Conservation (phyloP, 2,329 filamentous ascomycete species). For the Penicillium sp. region DNA sequence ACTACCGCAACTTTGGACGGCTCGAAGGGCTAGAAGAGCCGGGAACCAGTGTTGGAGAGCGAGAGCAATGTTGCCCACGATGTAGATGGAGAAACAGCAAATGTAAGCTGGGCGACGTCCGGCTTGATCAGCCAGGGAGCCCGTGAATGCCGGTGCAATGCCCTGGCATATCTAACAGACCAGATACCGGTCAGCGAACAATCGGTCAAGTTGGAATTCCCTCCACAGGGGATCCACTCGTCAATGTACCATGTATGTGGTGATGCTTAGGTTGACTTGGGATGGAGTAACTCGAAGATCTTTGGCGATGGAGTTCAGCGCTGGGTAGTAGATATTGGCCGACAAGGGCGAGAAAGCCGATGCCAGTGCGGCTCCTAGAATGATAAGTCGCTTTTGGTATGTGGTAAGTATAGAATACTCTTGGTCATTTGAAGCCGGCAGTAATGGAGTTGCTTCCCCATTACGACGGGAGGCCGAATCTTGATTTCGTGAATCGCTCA, state of each 20-base stretch:
- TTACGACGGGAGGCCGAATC: too few relatives aligned
- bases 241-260: constrained; percentile 33
- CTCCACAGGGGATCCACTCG: too few relatives aligned
- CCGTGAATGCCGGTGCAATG: constrained; percentile 49
- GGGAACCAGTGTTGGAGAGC: constrained; percentile 40
- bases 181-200: not conserved
- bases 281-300: constrained; percentile 24
- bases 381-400: constrained; percentile 36
- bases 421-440: constrained; percentile 1
- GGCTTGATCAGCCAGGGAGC: constrained; percentile 47
- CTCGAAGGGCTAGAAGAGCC: constrained; percentile 39
- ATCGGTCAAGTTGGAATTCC: not conserved
- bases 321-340: constrained; percentile 40
- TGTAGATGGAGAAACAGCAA: constrained; percentile 45
- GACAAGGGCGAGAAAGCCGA: constrained; percentile 45
- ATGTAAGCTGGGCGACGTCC: constrained; percentile 51
- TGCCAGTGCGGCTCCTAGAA: constrained; percentile 39
- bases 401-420: constrained; percentile 35
- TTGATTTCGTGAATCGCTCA: too few relatives aligned
- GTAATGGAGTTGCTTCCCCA: constrained; percentile 19
- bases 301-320: constrained; percentile 32
- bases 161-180: constrained; percentile 47
- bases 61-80: constrained; percentile 43
- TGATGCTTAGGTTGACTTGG: constrained; percentile 31
- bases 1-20: constrained; percentile 45